Evolutionary conservation across 1,284 basidiomycete genomes (phyloP).

Genomic region (Tilletia caries): DNA sequence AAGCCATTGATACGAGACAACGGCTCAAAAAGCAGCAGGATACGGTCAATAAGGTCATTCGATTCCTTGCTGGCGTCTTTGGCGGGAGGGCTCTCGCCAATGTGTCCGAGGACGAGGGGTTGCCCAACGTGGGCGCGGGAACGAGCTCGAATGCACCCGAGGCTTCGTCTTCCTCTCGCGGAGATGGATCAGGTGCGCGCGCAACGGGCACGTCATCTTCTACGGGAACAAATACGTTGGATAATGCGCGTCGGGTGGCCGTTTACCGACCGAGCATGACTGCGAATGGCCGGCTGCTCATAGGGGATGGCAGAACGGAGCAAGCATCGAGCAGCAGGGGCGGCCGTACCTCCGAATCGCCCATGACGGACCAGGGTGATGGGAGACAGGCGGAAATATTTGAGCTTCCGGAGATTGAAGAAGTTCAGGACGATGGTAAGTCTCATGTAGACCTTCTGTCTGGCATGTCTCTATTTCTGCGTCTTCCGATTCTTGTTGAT

Average conservation of each 20-base stretch:
- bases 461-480: not conserved
- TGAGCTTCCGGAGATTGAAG: not conserved
- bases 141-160: not conserved
- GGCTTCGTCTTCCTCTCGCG: not conserved
- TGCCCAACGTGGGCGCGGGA: not conserved
- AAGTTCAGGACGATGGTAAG: not conserved
- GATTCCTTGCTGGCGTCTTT: conserved; percentile 90
- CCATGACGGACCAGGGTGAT: not conserved
- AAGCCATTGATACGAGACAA: conserved; percentile 74
- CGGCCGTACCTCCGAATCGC: not conserved
- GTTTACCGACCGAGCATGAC: conserved; percentile 1
- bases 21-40: conserved; percentile 88
- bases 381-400: conserved; percentile 7
- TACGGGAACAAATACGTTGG: not conserved
- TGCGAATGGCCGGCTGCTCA: not conserved
- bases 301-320: not conserved
- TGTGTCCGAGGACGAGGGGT: not conserved
- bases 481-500: too few relatives aligned
- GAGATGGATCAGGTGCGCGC: not conserved
- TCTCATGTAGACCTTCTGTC: too few relatives aligned
- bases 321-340: not conserved
- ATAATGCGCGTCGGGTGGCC: conserved; percentile 1
- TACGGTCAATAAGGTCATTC: conserved; percentile 92
- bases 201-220: not conserved
- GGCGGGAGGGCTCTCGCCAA: conserved; percentile 56